A percentile compares a stretch with the other conserved stretches of the same genome.
These are phyloP conservation scores for Sporothrix schenckii DNA, from an alignment of 2,329 filamentous ascomycete species.

Conservation along the genomic window DNA sequence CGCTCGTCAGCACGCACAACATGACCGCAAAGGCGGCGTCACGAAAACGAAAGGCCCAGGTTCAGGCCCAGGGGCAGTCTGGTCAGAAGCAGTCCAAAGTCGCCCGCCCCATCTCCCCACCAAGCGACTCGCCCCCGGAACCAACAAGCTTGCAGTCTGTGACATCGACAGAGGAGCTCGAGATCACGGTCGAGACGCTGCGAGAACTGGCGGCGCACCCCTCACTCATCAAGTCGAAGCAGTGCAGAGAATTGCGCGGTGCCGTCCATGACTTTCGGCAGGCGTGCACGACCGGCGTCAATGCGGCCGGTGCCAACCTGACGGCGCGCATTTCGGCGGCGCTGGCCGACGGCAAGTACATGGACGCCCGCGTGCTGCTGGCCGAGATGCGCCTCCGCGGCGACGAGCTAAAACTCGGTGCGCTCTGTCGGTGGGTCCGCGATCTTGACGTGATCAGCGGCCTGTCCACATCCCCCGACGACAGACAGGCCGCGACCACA, in stretches of 20 bases:
- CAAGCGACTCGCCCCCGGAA: constrained; percentile 43
- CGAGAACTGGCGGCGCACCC: constrained; percentile 61
- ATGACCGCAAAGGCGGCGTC: constrained; percentile 47
- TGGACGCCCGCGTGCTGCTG: constrained; percentile 66
- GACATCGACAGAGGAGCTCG: constrained; percentile 66
- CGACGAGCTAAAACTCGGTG: constrained; percentile 67
- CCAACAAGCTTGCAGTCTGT: constrained; percentile 57
- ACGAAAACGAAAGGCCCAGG: constrained; percentile 49
- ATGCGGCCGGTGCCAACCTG: constrained; percentile 62
- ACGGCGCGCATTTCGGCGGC: constrained; percentile 68
- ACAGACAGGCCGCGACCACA: constrained; percentile 41
- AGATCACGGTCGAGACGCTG: constrained; percentile 68
- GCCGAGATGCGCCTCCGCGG: constrained; percentile 71
- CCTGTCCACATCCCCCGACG: constrained; percentile 58
- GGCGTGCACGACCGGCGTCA: constrained; percentile 67
- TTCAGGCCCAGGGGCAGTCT: constrained; percentile 36
- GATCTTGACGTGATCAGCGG: constrained; percentile 71
- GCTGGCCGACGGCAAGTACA: constrained; percentile 65
- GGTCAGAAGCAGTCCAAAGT: constrained; percentile 12
- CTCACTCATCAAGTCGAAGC: constrained; percentile 66
- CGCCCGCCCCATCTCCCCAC: constrained; percentile 41
- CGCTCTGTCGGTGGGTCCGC: constrained; percentile 71
- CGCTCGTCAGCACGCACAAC: neutral
- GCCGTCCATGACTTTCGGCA: constrained; percentile 71
- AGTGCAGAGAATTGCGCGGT: constrained; percentile 66